Conservation (phyloP, 2,329 filamentous ascomycete species). For the Epichloe elymi region DNA sequence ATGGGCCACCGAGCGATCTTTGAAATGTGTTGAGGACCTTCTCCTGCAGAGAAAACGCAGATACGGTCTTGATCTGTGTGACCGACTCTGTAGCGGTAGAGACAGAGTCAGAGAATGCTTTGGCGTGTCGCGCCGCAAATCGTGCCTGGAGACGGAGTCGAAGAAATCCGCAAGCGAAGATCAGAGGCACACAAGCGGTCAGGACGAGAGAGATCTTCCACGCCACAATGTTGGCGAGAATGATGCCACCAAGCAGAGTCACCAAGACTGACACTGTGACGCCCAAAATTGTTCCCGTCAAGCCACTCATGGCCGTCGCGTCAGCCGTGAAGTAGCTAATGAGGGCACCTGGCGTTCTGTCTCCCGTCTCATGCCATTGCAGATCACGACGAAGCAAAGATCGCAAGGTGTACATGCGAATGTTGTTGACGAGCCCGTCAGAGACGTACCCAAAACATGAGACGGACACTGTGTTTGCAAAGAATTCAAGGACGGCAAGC, state of each 20-base stretch:
- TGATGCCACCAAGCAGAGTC: slow-evolving; percentile 55
- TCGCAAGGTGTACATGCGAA: slow-evolving; percentile 50
- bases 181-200: slow-evolving; percentile 52
- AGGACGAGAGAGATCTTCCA: slow-evolving; percentile 69
- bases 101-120: slow-evolving; percentile 50
- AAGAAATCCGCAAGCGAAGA: slow-evolving; percentile 57
- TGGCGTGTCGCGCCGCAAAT: slow-evolving; percentile 50
- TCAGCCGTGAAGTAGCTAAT: slow-evolving; percentile 59
- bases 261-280: slow-evolving; percentile 54
- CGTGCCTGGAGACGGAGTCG: slow-evolving; percentile 48
- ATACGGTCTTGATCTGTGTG: slow-evolving; percentile 50
- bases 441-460: slow-evolving; percentile 35
- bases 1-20: slow-evolving; percentile 33
- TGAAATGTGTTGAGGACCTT: slow-evolving; percentile 41
- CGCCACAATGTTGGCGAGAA: slow-evolving; percentile 56
- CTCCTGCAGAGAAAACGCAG: slow-evolving; percentile 39
- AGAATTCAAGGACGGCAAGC: slow-evolving; percentile 28
- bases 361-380: slow-evolving; percentile 57
- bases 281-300: slow-evolving; percentile 59
- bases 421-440: slow-evolving; percentile 50
- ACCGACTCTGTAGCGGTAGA: slow-evolving; percentile 55
- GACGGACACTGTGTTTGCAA: slow-evolving; percentile 40
- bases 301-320: slow-evolving; percentile 49
- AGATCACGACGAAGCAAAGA: slow-evolving; percentile 53
- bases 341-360: slow-evolving; percentile 46